These are phyloP conservation scores for Melanogaster broomeanus DNA, from an alignment of 768 basidiomycete genomes.

Conservation along the genomic window DNA sequence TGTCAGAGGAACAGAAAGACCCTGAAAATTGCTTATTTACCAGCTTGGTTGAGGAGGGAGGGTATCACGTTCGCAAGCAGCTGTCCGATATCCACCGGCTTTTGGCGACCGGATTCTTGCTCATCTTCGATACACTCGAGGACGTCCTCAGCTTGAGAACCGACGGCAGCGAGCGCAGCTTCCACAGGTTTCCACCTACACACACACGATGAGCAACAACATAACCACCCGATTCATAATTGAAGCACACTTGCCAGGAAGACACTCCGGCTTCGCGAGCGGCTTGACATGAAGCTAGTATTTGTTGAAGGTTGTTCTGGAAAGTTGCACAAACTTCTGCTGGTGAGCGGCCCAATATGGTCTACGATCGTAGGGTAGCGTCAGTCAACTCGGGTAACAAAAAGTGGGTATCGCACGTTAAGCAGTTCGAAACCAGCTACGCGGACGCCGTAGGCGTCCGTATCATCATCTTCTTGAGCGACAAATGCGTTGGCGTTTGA, in stretches of 20 bases:
- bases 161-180: slow-evolving; percentile 77
- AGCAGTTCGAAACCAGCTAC: slow-evolving; percentile 85
- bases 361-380: slow-evolving; percentile 35
- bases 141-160: slow-evolving; percentile 77
- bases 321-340: slow-evolving; percentile 53
- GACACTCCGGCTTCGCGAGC: slow-evolving; percentile 52
- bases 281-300: slow-evolving; percentile 59
- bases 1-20: not conserved
- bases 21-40: slow-evolving; percentile 43
- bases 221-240: not conserved
- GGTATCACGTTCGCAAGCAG: slow-evolving; percentile 82
- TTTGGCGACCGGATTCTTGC: slow-evolving; percentile 56
- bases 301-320: slow-evolving; percentile 52
- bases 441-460: slow-evolving; percentile 77
- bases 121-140: slow-evolving; percentile 80
- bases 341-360: slow-evolving; percentile 57
- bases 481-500: slow-evolving; percentile 90
- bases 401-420: slow-evolving; percentile 45
- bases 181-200: slow-evolving; percentile 92
- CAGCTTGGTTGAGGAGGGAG: slow-evolving; percentile 65
- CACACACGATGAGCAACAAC: slow-evolving; percentile 4
- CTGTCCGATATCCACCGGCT: slow-evolving; percentile 75
- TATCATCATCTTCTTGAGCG: slow-evolving; percentile 93
- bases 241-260: slow-evolving; percentile 56
- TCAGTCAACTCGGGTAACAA: not conserved